Conservation (phyloP, 1,139 yeast species). For the Candida tropicalis region DNA sequence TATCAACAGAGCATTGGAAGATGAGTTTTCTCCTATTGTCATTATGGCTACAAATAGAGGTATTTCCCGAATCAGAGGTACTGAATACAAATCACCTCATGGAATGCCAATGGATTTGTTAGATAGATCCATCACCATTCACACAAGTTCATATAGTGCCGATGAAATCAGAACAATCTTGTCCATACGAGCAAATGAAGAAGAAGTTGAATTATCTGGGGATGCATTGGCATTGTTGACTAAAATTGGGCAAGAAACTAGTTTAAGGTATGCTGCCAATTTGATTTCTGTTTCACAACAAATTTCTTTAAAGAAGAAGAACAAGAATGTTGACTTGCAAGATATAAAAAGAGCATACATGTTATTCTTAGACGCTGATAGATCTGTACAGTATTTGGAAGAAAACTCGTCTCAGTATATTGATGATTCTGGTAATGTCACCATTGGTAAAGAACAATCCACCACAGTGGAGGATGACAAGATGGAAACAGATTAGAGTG, state of each 20-base stretch:
- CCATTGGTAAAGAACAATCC: conserved; percentile 37
- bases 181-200: conserved; percentile 92
- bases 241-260: conserved; percentile 90
- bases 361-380: conserved; percentile 81
- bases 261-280: conserved; percentile 91
- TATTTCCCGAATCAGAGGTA: conserved; percentile 87
- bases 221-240: conserved; percentile 91
- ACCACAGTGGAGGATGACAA: conserved; percentile 32
- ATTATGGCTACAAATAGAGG: conserved; percentile 99
- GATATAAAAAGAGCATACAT: conserved; percentile 89
- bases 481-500: conserved; percentile 54
- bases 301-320: conserved; percentile 80
- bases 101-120: conserved; percentile 94
- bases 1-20: conserved; percentile 94
- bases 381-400: conserved; percentile 81
- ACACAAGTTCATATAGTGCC: conserved; percentile 73
- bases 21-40: conserved; percentile 94
- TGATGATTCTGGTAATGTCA: conserved; percentile 70
- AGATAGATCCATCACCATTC: conserved; percentile 91
- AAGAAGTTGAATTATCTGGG: conserved; percentile 81
- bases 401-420: conserved; percentile 69
- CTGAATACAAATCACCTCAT: conserved; percentile 92
- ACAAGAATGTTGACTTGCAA: conserved; percentile 67
- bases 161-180: conserved; percentile 87
- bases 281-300: conserved; percentile 88